phyloP scores from a whole-genome alignment of 2,329 filamentous ascomycete species.

The Fusarium brevicatenulatum region DNA sequence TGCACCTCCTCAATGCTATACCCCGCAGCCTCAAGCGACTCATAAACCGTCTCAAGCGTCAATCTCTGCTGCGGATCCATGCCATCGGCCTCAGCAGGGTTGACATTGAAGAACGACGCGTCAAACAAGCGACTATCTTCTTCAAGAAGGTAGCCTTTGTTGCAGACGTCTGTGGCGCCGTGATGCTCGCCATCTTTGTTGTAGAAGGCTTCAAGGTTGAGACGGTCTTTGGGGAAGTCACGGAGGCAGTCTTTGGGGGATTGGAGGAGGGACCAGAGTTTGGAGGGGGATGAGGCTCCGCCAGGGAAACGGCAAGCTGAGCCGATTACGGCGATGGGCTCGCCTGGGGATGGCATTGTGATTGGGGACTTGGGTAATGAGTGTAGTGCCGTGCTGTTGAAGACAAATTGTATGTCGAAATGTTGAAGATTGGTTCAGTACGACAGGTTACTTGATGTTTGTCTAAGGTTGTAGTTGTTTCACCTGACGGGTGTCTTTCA shows the following conservation, averaged over 20 bases:
- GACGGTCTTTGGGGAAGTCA: slow-evolving; percentile 32
- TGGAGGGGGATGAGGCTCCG: slow-evolving; percentile 12
- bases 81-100: slow-evolving; percentile 49
- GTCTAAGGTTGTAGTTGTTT: background rate
- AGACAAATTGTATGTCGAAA: background rate
- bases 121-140: slow-evolving; percentile 49
- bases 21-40: slow-evolving; percentile 54
- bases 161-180: slow-evolving; percentile 44
- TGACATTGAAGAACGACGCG: slow-evolving; percentile 53
- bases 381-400: slow-evolving; percentile 1
- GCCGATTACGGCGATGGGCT: slow-evolving; percentile 15
- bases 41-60: slow-evolving; percentile 54
- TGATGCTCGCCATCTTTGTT: slow-evolving; percentile 40
- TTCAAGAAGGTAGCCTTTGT: slow-evolving; percentile 47
- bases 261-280: slow-evolving; percentile 31
- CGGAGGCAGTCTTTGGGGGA: background rate
- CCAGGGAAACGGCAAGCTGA: slow-evolving; percentile 34
- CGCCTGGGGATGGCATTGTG: background rate
- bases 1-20: slow-evolving; percentile 43
- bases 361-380: background rate
- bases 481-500: background rate
- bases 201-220: slow-evolving; percentile 35
- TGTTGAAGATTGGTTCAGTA: background rate
- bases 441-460: background rate
- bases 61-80: slow-evolving; percentile 57